Base-by-base conservation (phyloP, 2,329 filamentous ascomycete genomes). In the Eurotiales sp. region DNA sequence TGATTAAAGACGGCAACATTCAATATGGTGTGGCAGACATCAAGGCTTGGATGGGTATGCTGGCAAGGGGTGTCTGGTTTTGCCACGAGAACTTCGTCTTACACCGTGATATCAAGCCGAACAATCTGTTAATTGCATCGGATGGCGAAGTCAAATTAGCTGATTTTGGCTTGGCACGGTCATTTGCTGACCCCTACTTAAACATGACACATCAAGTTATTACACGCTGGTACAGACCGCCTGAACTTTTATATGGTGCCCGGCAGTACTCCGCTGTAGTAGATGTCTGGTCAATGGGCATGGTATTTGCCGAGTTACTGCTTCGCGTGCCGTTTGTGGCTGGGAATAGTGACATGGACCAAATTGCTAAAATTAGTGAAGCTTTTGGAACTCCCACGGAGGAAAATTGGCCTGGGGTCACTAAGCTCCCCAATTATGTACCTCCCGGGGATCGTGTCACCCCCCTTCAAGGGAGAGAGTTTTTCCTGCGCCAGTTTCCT, bases 11-110 rank as follows among this genome's bases (percentile, higher is more conserved):
- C 71, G 84, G 81, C 25, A 81, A 85, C 49, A 85, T 96, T 42
- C 83, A 84, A 50, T 97, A 97, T 69, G 88, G 88, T 55, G 82
- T 84, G 10, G 87, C 88, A 15, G 93, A 99, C 69, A 90, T 97
- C 70, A 99, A 99, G 70, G 87, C 90, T 14, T 99, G 93, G 93
- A 95, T 96, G 86, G 88, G 88, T 57, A 97, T 97, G 93, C 80
- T 97, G n/a, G 82, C 82, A 23, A 85, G 92, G 37, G 93, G 88
- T 22, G 84, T 97, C 23, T 95, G 90, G 86, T 99, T 95, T 77
- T 97, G 93, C 71, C 93, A 99, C 71, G 88, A 91, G 66, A 95
- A 93, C 69, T 92, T 87, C 62, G 83, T 99, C 15, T 79, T 99
- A 25, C 93, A 99, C 72, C 88, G 93, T 61, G 93, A 99, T 76